phyloP scores from a whole-genome alignment of 208 protist species.

The Acanthamoeba polyphaga region DNA sequence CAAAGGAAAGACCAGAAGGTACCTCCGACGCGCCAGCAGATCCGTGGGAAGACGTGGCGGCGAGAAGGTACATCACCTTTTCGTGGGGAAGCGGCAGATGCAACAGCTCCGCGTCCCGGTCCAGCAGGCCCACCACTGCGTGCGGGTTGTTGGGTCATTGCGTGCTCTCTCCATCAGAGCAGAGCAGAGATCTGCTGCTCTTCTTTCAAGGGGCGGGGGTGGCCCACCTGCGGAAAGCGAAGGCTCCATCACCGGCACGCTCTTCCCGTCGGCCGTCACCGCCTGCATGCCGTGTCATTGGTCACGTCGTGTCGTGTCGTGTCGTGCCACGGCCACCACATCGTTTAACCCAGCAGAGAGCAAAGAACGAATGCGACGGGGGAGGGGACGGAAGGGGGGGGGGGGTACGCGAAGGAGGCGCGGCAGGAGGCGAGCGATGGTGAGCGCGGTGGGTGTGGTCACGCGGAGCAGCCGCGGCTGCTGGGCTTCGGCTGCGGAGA shows the following conservation, averaged over 20 bases:
- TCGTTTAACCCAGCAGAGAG: too few relatives aligned
- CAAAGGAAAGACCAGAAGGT: too few relatives aligned
- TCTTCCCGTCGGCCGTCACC: neutral
- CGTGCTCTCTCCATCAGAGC: too few relatives aligned
- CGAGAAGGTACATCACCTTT: conserved; percentile 6
- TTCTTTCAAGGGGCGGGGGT: too few relatives aligned
- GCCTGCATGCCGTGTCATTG: neutral
- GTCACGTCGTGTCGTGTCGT: neutral
- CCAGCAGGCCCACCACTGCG: conserved; percentile 23
- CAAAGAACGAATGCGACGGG: too few relatives aligned
- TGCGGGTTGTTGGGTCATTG: too few relatives aligned
- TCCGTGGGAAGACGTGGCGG: neutral
- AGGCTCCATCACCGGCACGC: neutral
- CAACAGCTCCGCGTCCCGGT: conserved; percentile 8
- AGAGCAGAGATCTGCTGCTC: too few relatives aligned
- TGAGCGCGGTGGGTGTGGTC: neutral
- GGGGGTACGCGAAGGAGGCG: neutral
- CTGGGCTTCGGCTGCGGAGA: neutral
- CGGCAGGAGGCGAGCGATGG: neutral
- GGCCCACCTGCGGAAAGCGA: neutral
- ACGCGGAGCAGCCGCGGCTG: neutral
- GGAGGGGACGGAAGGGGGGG: too few relatives aligned
- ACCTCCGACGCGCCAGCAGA: too few relatives aligned
- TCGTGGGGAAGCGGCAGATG: conserved; percentile 32
- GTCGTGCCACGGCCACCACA: neutral